Evolutionary conservation across 352 stramenopile species (phyloP).

Genomic region (Thalassiosira delicatula): DNA sequence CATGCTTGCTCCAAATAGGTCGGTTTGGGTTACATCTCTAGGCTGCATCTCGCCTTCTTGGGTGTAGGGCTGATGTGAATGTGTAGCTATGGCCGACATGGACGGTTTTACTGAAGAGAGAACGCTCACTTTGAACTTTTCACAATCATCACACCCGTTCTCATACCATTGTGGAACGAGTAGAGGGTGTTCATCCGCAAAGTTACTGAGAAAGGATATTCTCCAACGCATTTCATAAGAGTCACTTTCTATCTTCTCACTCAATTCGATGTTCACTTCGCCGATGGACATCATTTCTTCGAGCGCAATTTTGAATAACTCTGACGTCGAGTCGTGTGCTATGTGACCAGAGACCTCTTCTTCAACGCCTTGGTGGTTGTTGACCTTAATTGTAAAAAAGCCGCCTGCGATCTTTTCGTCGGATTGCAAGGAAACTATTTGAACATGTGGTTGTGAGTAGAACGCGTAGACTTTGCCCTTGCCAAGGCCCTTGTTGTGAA

Average conservation of each 20-base stretch:
- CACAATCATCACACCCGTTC: slow-evolving; percentile 59
- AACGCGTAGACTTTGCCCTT: slow-evolving; percentile 82
- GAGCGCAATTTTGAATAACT: slow-evolving; percentile 86
- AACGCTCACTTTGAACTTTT: slow-evolving; percentile 59
- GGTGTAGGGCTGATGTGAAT: slow-evolving; percentile 45
- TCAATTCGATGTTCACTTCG: slow-evolving; percentile 82
- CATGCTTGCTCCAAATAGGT: slow-evolving; percentile 80
- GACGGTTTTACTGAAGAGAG: slow-evolving; percentile 55
- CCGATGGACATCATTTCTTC: slow-evolving; percentile 84
- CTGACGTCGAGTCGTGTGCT: slow-evolving; percentile 75
- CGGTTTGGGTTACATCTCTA: slow-evolving; percentile 57
- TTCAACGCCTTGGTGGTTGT: slow-evolving; percentile 77
- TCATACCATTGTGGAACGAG: slow-evolving; percentile 56
- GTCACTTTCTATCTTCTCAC: slow-evolving; percentile 38
- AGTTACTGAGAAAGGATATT: slow-evolving; percentile 71
- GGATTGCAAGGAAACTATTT: slow-evolving; percentile 70
- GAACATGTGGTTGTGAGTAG: slow-evolving; percentile 67
- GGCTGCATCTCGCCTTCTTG: slow-evolving; percentile 62
- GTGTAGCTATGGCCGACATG: slow-evolving; percentile 30
- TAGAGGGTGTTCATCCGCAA: slow-evolving; percentile 50
- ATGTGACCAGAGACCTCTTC: slow-evolving; percentile 78
- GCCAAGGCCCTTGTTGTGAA: slow-evolving; percentile 70
- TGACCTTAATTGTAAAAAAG: slow-evolving; percentile 85
- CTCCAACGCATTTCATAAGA: slow-evolving; percentile 66
- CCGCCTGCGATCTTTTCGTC: slow-evolving; percentile 75